Base-by-base conservation (phyloP, 257 asterid genomes). In the Solanum neorickii region DNA sequence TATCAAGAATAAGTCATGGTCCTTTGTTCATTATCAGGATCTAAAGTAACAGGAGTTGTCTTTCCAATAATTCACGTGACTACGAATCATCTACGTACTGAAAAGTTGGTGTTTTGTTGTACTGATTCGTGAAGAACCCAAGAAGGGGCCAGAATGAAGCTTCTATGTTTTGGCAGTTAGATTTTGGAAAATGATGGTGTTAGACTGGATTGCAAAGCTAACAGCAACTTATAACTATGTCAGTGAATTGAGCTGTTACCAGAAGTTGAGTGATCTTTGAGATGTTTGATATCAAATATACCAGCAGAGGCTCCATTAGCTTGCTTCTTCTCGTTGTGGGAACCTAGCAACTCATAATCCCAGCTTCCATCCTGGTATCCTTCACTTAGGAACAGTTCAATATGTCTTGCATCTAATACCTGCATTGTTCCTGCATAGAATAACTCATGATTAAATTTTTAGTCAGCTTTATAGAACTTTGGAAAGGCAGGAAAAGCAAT, bases 361-460 rank as follows among this genome's bases (percentile, higher is more conserved):
- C 99, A 97, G 90, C 92, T 93, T 77, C 98, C 98, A 86, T 92
- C 89, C 65, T 86, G 90, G 91, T 88, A 97, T 70, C 90, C 99
- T 87, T 93, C 94, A 66, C 83, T 86, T 86, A 95, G 91, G 90
- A 97, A 96, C 89, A 97, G 95, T 78, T 95, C 99, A 82, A 94
- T 92, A 69, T 97, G 99, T 91, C 99, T 94, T 86, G 98, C 97
- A 87, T 97, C 99, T 92, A 97, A 85, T 80, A 95, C 94, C 89
- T 96, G 99, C 99, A 97, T 97, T 6, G 99, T 97, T 92, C 99
- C 99, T 97, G 96, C 84, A 75, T 49, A 74, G 82, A 46, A 86
- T 80, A 82, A 76, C 78, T 72, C 11, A 46, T 18, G 5, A 84
- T 77, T 68, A 66, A 82, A 76, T 84, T 31, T 12, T 73, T 6